phyloP scores from a whole-genome alignment of 331 rosid species.

The Malus hybrid region DNA sequence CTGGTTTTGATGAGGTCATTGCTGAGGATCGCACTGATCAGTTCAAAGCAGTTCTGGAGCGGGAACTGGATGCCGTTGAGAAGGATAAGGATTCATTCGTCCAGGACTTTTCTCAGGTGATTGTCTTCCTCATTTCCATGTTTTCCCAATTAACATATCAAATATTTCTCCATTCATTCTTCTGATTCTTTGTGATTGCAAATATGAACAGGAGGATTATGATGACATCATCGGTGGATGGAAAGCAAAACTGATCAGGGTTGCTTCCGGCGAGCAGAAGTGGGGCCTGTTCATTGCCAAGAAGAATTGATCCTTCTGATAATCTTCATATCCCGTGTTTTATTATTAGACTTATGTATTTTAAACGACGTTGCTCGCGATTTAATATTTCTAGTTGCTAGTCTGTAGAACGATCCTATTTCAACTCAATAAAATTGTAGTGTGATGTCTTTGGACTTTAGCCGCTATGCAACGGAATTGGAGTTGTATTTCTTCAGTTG shows the following conservation, averaged over 20 bases:
- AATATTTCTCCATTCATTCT: neutral
- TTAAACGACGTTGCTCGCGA: neutral
- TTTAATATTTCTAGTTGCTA: neutral
- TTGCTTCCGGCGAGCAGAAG: constrained; percentile 61
- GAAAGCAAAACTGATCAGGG: constrained; percentile 74
- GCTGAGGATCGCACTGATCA: constrained; percentile 73
- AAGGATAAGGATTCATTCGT: constrained; percentile 57
- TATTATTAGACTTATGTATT: neutral
- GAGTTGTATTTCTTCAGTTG: neutral
- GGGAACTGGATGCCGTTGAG: constrained; percentile 59
- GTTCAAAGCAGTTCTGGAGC: constrained; percentile 58
- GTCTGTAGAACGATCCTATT: neutral
- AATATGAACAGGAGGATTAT: constrained; percentile 57
- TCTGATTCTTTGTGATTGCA: neutral
- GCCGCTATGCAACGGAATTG: neutral
- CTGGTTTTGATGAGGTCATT: constrained; percentile 65
- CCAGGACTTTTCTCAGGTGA: constrained; percentile 59
- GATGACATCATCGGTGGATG: constrained; percentile 66
- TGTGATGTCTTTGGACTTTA: neutral
- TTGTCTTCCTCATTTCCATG: constrained; percentile 20
- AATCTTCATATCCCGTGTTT: neutral
- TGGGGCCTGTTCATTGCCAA: constrained; percentile 89
- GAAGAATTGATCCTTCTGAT: constrained; percentile 27
- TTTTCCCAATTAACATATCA: too few relatives aligned
- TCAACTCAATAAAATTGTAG: neutral